Percentiles rank a stretch among this genome's conserved stretches.
phyloP scores from a whole-genome alignment of 2,329 filamentous ascomycete species.

The Cordyceps farinosa region DNA sequence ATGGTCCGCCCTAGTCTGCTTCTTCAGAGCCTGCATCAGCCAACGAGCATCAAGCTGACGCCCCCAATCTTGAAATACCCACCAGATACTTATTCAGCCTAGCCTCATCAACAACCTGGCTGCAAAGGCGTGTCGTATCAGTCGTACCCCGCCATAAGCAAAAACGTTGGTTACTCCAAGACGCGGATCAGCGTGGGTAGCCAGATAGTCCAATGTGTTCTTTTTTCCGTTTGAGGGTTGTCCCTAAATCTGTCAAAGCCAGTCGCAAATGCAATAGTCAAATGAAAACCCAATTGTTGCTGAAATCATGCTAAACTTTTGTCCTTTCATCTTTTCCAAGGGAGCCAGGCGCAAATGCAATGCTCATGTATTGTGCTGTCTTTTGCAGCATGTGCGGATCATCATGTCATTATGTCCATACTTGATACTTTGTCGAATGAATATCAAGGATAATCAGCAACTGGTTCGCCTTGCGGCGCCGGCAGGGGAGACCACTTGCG shows the following conservation, averaged over 20 bases:
- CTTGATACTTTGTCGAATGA: not conserved
- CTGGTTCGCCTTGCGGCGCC: slow-evolving; percentile 23
- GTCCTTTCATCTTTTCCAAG: slow-evolving; percentile 5
- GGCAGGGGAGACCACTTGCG: slow-evolving; percentile 44
- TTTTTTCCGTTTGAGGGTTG: not conserved
- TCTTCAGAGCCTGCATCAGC: not conserved
- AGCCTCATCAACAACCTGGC: not conserved
- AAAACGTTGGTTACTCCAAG: not conserved
- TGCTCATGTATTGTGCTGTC: not conserved
- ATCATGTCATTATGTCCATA: slow-evolving; percentile 13
- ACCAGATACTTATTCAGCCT: not conserved
- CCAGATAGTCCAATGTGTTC: not conserved
- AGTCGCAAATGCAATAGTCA: slow-evolving; percentile 13
- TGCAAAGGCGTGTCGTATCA: not conserved
- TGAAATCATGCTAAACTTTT: slow-evolving; percentile 16
- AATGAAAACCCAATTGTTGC: slow-evolving; percentile 4
- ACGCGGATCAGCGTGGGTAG: not conserved
- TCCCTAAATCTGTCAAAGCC: not conserved
- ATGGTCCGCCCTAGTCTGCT: not conserved
- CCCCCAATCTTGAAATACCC: not conserved
- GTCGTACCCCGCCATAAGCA: not conserved
- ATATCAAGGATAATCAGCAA: slow-evolving; percentile 33
- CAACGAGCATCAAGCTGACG: not conserved
- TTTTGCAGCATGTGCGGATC: not conserved
- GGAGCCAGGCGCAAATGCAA: slow-evolving; percentile 11